Base-by-base conservation (phyloP, 2,329 filamentous ascomycete genomes). In the Sclerotinia minor region DNA sequence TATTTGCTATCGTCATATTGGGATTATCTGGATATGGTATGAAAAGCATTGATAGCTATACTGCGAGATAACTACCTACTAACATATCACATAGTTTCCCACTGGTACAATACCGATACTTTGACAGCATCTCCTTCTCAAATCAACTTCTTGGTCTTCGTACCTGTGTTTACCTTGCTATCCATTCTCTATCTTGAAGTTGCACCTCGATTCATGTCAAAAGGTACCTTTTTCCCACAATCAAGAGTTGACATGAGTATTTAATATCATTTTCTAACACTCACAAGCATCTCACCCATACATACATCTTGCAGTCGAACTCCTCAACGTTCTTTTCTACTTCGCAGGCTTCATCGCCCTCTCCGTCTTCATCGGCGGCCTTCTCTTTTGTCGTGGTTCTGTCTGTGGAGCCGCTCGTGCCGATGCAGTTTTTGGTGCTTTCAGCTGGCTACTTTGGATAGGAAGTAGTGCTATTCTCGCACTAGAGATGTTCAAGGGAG, bases 261-360 rank as follows among this genome's bases (percentile, higher is more conserved):
- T 17, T 13, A 41, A 5, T 5, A 29, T 17, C 26, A 5, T 13
- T 32, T 60, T 38, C 57, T 67, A 63, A 67, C 21, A 17, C 19
- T 29, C 5, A 17, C 17, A 65, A 82, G 79, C 79, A 50, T 81
- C 81, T 45, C 81, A 85, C 74, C 81, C 84, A 41, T 83, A 82
- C 71, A 80, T 78, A 15, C 79, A 81, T 53, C 75, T 88, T 45
- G 79, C 77, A 35, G 71, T 87, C 69, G 85, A 88, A 72, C 73
- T 79, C 45, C 66, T 80, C 72, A 88, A 87, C 75, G 78, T 81
- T 5, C 70, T 87, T 67, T 83, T 88, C 75, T 87, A 86, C 78
- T 85, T 88, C 75, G 79, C 81, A 26, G 85, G 85, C 67, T 88
- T 88, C 78, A 81, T 87, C 72, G 84, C 84, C 13, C 80, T 88